Base-by-base conservation (phyloP, 495 filamentous ascomycete species). In the Amniculicola lignicola region DNA sequence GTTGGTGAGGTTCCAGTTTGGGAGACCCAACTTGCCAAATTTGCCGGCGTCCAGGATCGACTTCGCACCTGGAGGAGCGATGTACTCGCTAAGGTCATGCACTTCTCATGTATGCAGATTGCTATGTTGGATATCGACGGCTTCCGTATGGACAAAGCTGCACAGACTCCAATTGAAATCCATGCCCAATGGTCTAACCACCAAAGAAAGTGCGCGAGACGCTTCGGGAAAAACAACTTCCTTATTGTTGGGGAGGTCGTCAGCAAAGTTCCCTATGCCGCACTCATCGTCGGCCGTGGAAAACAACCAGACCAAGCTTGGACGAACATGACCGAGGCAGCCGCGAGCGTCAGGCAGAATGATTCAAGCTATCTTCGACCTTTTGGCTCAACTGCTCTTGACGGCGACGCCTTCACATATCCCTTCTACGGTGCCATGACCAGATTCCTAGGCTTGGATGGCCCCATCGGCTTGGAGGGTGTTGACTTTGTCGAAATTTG, bases 21-120 rank as follows among this genome's bases (percentile, higher is more conserved):
- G 79, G 70, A 85, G 61, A 75, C 77, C 61, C 78, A 88, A 68
- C 72, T 89, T 37, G 78, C 84, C 12, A 88, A 88, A 59, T 88
- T 88, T 64, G 82, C 84, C 25, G 86, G 79, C 29, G 86, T 88
- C 3, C 85, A 89, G 67, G 85, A 89, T 62, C 83, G 85, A 53
- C 73, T 89, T 9, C 81, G 85, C 24, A 85, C 87, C 58, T 89
- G 85, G 85, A 62, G 77, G 10, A 81, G 82, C 2, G 73, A 74
- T 28, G 85, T 88, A 2, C 67, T 74, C 21, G 72, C 79, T 29
- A 79, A 80, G 38, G 66, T 89, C 24, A 74, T 79, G 37, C 77
- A 74, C 23, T 85, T 88, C 51, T 84, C 84, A 85, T 59, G 55
- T 29, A 59, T 59, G 15, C 46, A 51, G 38, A 66, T 66, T 23